Evolutionary conservation across 306 rosid species (phyloP).

Genomic region (Amphicarpaea edgeworthii): DNA sequence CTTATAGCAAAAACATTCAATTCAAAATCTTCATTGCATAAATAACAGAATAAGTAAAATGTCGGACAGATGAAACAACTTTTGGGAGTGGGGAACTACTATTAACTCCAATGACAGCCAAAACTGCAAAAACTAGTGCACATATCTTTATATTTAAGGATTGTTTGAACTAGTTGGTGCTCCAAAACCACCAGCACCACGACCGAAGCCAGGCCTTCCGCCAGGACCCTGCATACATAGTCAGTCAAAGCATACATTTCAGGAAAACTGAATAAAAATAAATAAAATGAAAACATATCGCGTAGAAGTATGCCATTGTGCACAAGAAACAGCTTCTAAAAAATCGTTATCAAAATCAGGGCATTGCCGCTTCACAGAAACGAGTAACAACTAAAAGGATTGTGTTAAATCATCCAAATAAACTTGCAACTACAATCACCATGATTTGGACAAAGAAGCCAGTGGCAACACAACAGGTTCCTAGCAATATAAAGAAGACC

Average conservation of each 20-base stretch:
- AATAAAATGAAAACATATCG: too few relatives aligned
- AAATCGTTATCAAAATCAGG: not conserved
- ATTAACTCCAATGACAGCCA: constrained; percentile 39
- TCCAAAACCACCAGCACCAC: constrained; percentile 71
- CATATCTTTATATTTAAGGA: constrained; percentile 30
- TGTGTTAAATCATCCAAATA: not conserved
- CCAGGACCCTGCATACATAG: constrained; percentile 66
- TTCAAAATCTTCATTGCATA: constrained; percentile 44
- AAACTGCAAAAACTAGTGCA: constrained; percentile 15
- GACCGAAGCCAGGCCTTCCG: constrained; percentile 83
- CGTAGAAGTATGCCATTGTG: not conserved
- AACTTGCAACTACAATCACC: not conserved
- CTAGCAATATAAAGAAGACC: not conserved
- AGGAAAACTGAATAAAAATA: not conserved
- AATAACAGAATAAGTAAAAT: constrained; percentile 31
- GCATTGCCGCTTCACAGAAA: not conserved
- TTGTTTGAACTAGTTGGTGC: constrained; percentile 56
- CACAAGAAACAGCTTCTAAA: not conserved
- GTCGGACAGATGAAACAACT: constrained; percentile 16
- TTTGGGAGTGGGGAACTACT: constrained; percentile 21
- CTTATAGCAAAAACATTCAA: constrained; percentile 20
- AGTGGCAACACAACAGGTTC: not conserved
- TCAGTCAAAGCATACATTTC: not conserved
- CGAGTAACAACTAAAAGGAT: too few relatives aligned
- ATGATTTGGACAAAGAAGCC: not conserved